Conservation (phyloP, 192 early-diverging fungal genomes). For the Linnemannia exigua region DNA sequence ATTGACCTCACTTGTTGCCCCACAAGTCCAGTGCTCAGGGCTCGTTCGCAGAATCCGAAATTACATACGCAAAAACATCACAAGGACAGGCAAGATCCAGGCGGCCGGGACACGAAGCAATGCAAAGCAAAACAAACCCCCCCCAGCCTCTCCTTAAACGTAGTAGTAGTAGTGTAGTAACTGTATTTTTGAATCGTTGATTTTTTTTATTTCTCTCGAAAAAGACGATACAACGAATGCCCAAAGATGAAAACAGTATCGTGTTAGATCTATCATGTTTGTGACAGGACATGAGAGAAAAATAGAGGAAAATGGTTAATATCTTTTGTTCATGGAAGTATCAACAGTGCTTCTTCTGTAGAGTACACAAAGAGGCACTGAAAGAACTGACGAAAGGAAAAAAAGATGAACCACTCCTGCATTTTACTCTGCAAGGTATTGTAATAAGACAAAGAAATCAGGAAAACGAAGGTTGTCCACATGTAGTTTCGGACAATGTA, state of each 20-base stretch:
- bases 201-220: slow-evolving; percentile 38
- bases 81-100: neutral
- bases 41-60: neutral
- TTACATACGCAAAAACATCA: neutral
- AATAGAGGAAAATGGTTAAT: neutral
- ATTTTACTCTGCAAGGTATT: slow-evolving; percentile 69
- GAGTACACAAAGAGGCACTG: too few relatives aligned
- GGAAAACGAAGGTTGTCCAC: slow-evolving; percentile 60
- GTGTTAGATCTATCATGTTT: slow-evolving; percentile 16
- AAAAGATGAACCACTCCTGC: neutral
- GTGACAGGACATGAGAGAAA: slow-evolving; percentile 1
- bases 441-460: slow-evolving; percentile 57
- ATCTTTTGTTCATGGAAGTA: neutral
- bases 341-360: neutral
- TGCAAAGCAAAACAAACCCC: neutral
- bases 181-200: neutral
- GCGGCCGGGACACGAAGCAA: neutral
- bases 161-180: neutral
- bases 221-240: slow-evolving; percentile 28
- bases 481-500: slow-evolving; percentile 70
- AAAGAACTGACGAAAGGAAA: too few relatives aligned
- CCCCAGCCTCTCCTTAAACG: too few relatives aligned
- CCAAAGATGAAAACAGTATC: slow-evolving; percentile 22
- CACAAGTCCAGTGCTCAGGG: neutral
- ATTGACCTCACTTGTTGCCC: neutral